Percentiles rank a stretch among this genome's conserved stretches.
Conservation (phyloP, 108 stramenopile genomes). For the Pseudonitzschia multiseries region DNA sequence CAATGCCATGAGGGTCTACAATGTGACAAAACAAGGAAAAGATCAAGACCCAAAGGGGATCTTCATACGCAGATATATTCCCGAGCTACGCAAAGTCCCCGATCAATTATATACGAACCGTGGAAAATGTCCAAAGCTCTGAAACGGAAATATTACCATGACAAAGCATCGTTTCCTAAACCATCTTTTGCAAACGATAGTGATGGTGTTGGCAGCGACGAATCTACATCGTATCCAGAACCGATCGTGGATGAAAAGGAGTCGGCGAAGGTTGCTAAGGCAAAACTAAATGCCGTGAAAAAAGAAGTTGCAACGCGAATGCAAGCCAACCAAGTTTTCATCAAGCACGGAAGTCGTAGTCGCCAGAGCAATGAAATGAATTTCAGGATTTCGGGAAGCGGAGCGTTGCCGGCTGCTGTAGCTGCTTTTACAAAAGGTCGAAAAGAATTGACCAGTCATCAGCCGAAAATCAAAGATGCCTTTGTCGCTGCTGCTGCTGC, state of each 20-base stretch:
- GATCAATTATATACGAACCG: constrained; percentile 66
- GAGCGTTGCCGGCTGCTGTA: constrained; percentile 27
- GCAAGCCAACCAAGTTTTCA: constrained; percentile 54
- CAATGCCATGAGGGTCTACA: constrained; percentile 78
- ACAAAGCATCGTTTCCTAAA: constrained; percentile 20
- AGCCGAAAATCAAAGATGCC: constrained; percentile 5
- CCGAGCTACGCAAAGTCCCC: constrained; percentile 52
- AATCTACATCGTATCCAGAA: constrained; percentile 39
- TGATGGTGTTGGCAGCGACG: neutral
- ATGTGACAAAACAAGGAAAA: constrained; percentile 70
- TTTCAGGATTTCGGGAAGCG: neutral
- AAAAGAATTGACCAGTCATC: constrained; percentile 1
- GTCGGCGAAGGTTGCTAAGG: constrained; percentile 59
- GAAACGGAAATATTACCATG: constrained; percentile 25
- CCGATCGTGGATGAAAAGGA: constrained; percentile 63
- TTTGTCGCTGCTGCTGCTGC: constrained; percentile 2
- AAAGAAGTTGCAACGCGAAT: constrained; percentile 47
- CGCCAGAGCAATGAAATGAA: constrained; percentile 43
- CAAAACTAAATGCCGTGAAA: constrained; percentile 50
- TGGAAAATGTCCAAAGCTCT: constrained; percentile 52
- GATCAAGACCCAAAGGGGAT: constrained; percentile 68
- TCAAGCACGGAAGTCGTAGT: constrained; percentile 67
- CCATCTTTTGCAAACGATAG: constrained; percentile 17
- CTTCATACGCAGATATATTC: constrained; percentile 54
- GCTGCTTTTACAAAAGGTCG: constrained; percentile 15